Evolutionary conservation across 441 rosid species (phyloP).

Genomic region (Manihot esculenta): DNA sequence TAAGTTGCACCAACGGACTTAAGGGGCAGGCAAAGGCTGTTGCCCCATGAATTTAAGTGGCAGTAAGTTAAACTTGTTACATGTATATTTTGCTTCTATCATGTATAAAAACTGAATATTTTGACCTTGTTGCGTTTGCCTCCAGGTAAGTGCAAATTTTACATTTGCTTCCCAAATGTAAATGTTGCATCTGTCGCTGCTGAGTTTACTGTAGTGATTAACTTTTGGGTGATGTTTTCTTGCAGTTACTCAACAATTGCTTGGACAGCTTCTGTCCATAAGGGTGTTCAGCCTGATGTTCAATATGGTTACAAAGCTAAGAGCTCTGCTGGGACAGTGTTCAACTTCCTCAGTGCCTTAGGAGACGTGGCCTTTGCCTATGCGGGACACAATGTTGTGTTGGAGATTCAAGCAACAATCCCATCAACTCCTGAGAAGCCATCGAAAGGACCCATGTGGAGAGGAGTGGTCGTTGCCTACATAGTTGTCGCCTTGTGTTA

Average conservation of each 20-base stretch:
- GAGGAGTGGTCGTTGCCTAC: conserved; percentile 72
- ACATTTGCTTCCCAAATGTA: too few relatives aligned
- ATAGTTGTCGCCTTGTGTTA: conserved; percentile 76
- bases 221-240: not conserved
- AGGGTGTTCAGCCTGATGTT: conserved; percentile 61
- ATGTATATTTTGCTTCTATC: too few relatives aligned
- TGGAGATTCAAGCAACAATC: conserved; percentile 85
- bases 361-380: conserved; percentile 82
- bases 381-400: conserved; percentile 79
- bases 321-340: conserved; percentile 42
- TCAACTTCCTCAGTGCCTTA: conserved; percentile 62
- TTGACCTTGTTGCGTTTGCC: too few relatives aligned
- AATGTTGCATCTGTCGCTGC: too few relatives aligned
- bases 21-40: too few relatives aligned
- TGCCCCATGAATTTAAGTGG: too few relatives aligned
- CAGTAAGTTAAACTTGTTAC: too few relatives aligned
- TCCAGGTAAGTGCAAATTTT: too few relatives aligned
- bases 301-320: conserved; percentile 52
- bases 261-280: conserved; percentile 58
- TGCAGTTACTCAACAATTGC: conserved; percentile 81
- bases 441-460: conserved; percentile 85
- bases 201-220: too few relatives aligned
- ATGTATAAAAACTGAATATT: too few relatives aligned
- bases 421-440: conserved; percentile 84
- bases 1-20: too few relatives aligned